Conservation (phyloP, 441 rosid species). For the Lagerstroemia fauriei region DNA sequence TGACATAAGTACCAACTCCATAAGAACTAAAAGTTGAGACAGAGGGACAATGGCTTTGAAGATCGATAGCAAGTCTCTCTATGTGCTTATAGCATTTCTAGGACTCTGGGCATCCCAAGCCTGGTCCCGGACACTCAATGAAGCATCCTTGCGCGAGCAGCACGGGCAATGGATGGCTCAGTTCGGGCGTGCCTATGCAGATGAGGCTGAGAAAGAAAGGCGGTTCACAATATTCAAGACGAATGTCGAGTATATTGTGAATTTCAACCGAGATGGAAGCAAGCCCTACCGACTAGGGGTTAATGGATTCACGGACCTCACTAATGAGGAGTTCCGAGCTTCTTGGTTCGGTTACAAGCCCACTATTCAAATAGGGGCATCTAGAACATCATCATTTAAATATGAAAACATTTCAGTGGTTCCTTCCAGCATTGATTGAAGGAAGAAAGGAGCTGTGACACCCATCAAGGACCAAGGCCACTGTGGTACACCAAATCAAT, state of each 20-base stretch:
- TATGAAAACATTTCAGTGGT: not conserved
- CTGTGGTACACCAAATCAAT: slow-evolving; percentile 1
- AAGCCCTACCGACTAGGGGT: slow-evolving; percentile 9
- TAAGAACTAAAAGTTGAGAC: too few relatives aligned
- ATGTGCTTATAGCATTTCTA: too few relatives aligned
- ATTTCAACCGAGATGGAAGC: not conserved
- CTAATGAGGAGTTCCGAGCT: slow-evolving; percentile 14
- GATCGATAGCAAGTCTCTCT: too few relatives aligned
- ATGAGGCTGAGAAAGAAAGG: not conserved
- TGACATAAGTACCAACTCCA: too few relatives aligned
- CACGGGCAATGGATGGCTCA: slow-evolving; percentile 16
- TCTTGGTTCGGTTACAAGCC: not conserved
- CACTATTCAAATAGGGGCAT: not conserved
- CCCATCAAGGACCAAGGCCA: slow-evolving; percentile 19
- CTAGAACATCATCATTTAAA: not conserved
- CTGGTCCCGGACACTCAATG: not conserved
- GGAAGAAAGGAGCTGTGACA: slow-evolving; percentile 17
- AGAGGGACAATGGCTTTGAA: too few relatives aligned
- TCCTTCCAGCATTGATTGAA: slow-evolving; percentile 1
- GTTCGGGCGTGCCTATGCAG: not conserved
- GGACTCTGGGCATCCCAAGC: too few relatives aligned
- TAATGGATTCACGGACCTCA: slow-evolving; percentile 12
- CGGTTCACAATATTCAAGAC: slow-evolving; percentile 7
- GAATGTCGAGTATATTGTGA: slow-evolving; percentile 7
- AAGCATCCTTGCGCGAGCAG: not conserved